These are phyloP conservation scores for Neofusicoccum kwambonambiense DNA, from an alignment of 2,329 filamentous ascomycete genomes.

Conservation along the genomic window DNA sequence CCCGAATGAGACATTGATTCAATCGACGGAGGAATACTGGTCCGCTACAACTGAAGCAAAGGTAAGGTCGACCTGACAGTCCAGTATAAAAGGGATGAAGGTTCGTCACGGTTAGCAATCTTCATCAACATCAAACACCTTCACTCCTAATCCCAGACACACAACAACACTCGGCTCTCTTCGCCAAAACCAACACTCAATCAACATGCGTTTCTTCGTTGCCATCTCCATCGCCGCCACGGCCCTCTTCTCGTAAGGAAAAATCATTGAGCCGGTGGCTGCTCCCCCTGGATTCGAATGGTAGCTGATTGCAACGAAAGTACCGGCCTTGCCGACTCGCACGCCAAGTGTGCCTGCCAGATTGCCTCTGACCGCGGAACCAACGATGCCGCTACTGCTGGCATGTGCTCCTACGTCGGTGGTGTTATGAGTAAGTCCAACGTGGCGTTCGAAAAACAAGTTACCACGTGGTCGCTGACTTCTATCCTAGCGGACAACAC, in stretches of 20 bases:
- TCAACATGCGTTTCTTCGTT: neutral
- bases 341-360: neutral
- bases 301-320: neutral
- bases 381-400: neutral
- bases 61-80: neutral
- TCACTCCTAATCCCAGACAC: neutral
- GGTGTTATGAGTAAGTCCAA: neutral
- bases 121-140: neutral
- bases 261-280: neutral
- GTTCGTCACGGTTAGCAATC: neutral
- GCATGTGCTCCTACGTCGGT: neutral
- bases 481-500: neutral
- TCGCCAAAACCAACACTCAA: neutral
- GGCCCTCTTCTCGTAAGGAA: neutral
- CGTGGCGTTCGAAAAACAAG: neutral
- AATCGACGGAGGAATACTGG: neutral
- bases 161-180: neutral
- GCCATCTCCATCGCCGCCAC: neutral
- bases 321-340: neutral
- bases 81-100: neutral
- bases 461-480: too few species aligned
- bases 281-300: neutral
- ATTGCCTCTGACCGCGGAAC: conserved; percentile 1
- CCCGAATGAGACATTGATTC: neutral
- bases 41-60: neutral